Conservation (phyloP, 768 basidiomycete genomes). For the Trametes gibbosa region DNA sequence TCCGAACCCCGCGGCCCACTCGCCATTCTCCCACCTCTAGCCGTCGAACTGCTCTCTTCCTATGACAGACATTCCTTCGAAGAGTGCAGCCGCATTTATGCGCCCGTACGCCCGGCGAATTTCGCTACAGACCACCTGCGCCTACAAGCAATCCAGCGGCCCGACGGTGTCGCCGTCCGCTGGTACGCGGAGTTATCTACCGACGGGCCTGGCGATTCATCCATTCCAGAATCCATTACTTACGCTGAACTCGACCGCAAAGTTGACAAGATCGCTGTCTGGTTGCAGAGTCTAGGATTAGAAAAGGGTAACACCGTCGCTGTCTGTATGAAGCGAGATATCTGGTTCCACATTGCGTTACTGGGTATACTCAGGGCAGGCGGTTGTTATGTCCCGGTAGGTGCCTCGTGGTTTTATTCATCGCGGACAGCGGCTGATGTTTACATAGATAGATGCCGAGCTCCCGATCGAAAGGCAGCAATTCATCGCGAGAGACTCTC, state of each 20-base stretch:
- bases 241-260: constrained; percentile 36
- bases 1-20: background rate
- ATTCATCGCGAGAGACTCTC: constrained; percentile 44
- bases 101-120: constrained; percentile 6
- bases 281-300: constrained; percentile 38
- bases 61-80: constrained; percentile 11
- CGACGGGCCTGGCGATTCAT: constrained; percentile 3
- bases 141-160: background rate
- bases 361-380: constrained; percentile 47
- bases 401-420: background rate
- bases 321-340: constrained; percentile 43
- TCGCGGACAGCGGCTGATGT: background rate
- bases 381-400: constrained; percentile 51
- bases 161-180: constrained; percentile 12
- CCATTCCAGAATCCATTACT: constrained; percentile 21
- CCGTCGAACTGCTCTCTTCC: constrained; percentile 4
- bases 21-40: background rate
- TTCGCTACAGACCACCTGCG: constrained; percentile 14
- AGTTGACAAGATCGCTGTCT: constrained; percentile 43
- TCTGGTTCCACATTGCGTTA: constrained; percentile 41
- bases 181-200: constrained; percentile 18
- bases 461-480: constrained; percentile 44
- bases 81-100: constrained; percentile 6
- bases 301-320: constrained; percentile 41
- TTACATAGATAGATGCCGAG: constrained; percentile 46